Base-by-base conservation (phyloP, 1,284 basidiomycete species). In the Pyrrhoderma lamaoense region DNA sequence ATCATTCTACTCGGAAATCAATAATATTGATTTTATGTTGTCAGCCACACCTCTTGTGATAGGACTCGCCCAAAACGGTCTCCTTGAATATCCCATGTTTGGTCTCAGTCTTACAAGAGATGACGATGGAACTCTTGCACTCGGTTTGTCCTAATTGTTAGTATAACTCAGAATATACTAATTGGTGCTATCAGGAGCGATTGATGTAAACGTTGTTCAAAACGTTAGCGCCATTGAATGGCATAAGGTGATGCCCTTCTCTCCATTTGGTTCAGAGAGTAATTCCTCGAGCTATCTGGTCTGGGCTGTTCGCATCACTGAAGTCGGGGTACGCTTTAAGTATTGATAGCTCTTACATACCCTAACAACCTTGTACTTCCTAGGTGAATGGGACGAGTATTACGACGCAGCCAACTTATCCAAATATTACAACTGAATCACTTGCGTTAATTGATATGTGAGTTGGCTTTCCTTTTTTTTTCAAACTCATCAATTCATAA, bases 381-480 rank as follows among this genome's bases (percentile, higher is more conserved):
- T 53, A 88, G 85, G 72, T 85, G 8, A 87, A 86, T 58, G 76
- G 75, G 3, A 80, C 73, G 2, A 61, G 62, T 3, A 58, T 90
- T 4, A 67, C 67, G 0, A 76, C 86, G 4, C 67, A 74, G 37
- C 82, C 89, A 9, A 85, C 85, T 0, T 91, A 89, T 64, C 72
- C 82, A 13, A 70, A 71, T 31, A 64, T 76, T 14, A 77, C 75
- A 2, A 75, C 80, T 54, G 65, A 64, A 0, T 82, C 89, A 0
- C 63, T 92, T 16, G 89, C 89, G 0, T 67, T 93, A 44, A 70
- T 94, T 51, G 90, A 94, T 62, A 72, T 85, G 76, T 88, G 56
- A 56, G 82, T 70, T 22, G 19, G 18, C 25, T 16, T 39, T 25
- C 31, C 39, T 44, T 21, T 39, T 9, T 35, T 42, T 23, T 53